Evolutionary conservation across 176 grass and related monocot species (phyloP).

Genomic region (Triticum timopheevii): DNA sequence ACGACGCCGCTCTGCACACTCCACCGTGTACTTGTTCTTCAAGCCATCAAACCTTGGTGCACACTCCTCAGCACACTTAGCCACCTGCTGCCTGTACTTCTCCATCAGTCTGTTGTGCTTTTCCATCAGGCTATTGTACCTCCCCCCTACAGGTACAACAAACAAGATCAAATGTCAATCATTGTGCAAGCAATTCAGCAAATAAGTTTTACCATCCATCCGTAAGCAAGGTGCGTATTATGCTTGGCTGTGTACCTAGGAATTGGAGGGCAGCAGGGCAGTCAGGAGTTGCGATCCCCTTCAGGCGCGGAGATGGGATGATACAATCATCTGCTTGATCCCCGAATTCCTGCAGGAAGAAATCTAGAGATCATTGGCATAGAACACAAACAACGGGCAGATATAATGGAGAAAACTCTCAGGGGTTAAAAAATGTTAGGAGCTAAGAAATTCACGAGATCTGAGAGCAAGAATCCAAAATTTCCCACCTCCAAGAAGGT

Average conservation of each 20-base stretch:
- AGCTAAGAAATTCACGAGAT: background rate
- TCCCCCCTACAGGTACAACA: constrained; percentile 53
- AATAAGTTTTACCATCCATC: background rate
- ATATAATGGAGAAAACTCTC: background rate
- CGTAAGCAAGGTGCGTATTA: constrained; percentile 9
- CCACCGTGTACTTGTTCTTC: constrained; percentile 70
- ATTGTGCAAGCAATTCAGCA: background rate
- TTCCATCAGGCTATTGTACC: constrained; percentile 63
- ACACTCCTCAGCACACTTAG: constrained; percentile 67
- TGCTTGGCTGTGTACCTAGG: constrained; percentile 46
- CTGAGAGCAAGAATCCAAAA: background rate
- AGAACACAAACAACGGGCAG: background rate
- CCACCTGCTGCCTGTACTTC: constrained; percentile 30
- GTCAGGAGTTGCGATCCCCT: constrained; percentile 54
- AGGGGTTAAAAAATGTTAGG: background rate
- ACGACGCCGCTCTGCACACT: constrained; percentile 54
- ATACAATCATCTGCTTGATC: constrained; percentile 31
- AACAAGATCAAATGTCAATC: constrained; percentile 3
- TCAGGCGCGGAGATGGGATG: constrained; percentile 52
- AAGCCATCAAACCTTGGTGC: constrained; percentile 48
- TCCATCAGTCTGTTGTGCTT: constrained; percentile 45
- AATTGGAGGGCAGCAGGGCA: constrained; percentile 47
- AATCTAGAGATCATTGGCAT: background rate
- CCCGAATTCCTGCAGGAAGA: constrained; percentile 44
- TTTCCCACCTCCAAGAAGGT: constrained; percentile 30